These are phyloP conservation scores for Dioszegia crocea DNA, from an alignment of 768 basidiomycete species.

Conservation along the genomic window DNA sequence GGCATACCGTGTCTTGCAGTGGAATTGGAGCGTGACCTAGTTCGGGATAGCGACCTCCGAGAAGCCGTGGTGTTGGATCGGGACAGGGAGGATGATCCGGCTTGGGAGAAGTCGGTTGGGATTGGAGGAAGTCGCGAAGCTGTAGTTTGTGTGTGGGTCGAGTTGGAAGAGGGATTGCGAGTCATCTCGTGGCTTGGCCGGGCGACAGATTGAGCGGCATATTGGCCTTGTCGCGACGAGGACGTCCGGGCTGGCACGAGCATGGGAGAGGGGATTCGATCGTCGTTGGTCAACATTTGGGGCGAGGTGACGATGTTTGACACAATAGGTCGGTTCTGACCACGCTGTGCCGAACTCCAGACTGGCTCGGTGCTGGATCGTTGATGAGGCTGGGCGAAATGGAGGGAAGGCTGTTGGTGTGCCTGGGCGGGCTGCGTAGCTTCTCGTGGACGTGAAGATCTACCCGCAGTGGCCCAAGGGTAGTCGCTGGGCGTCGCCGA, in stretches of 20 bases:
- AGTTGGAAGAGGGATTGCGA: conserved; percentile 7
- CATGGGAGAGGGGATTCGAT: conserved; percentile 3
- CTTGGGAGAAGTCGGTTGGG: not conserved
- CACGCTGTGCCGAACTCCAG: not conserved
- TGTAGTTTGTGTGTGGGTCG: not conserved
- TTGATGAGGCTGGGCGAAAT: conserved; percentile 3
- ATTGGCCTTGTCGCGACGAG: not conserved
- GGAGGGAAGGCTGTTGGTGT: not conserved
- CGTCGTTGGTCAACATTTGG: not conserved
- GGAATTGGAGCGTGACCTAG: conserved; percentile 7
- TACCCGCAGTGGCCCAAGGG: not conserved
- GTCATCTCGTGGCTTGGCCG: not conserved
- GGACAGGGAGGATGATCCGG: conserved; percentile 10
- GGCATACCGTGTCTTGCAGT: conserved; percentile 14
- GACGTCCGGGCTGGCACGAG: not conserved
- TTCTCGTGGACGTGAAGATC: not conserved
- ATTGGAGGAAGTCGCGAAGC: not conserved
- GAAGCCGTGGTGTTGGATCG: conserved; percentile 25
- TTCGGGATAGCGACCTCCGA: conserved; percentile 7
- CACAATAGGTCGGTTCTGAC: not conserved
- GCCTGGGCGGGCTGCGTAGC: not conserved
- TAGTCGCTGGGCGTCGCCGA: conserved; percentile 1
- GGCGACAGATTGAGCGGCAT: not conserved
- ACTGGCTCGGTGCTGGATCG: conserved; percentile 8
- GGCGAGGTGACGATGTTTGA: conserved; percentile 1